Base-by-base conservation (phyloP, 306 rosid species). In the Erythrophleum fordii region DNA sequence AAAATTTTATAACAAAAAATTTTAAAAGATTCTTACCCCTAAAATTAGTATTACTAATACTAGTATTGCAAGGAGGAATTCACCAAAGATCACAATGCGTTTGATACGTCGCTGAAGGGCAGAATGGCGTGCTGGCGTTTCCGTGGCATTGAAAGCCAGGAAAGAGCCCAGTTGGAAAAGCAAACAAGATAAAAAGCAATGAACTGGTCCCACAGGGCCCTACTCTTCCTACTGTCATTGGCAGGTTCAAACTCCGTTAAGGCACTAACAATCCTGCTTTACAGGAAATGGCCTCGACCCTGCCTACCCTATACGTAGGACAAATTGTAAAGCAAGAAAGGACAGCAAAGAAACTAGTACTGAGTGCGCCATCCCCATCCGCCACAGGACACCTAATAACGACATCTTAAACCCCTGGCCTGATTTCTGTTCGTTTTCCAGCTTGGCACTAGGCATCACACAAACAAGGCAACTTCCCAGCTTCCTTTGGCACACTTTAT, bases 121-220 rank as follows among this genome's bases (percentile, higher is more conserved):
- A 46, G 52, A 46, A 14, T 1, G 52, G 52, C 12, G 52, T 9
- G 5, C 34, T 31, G 34, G 34, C 1, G 11, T 46, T 46, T 46
- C 52, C 18, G 18, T 46, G 55, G 55, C n/a, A 49, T 16, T 49
- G 4, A 8, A 49, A 49, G 16, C 13, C 2, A 45, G 51, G 67
- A 65, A 49, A 46, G 41, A 53, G 45, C 69, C 35, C 56, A 78
- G 58, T 72, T 49, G 58, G 78, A 18, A 51, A 25, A 18, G 4
- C 23, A 17, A 80, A 44, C n/a, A n/a, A n/a, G n/a, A n/a, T n/a
- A 46, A 22, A 6, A 18, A 44, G 14, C 49, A 20, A 51, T 6
- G 6, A 22, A 80, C 16, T 35, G 73, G 41, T 52, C 73, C 83
- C 51, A 35, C 22, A 51, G n/a, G n/a, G n/a, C n/a, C n/a, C n/a